phyloP scores from a whole-genome alignment of 1,284 basidiomycete species.

The Malassezia cuniculi region DNA sequence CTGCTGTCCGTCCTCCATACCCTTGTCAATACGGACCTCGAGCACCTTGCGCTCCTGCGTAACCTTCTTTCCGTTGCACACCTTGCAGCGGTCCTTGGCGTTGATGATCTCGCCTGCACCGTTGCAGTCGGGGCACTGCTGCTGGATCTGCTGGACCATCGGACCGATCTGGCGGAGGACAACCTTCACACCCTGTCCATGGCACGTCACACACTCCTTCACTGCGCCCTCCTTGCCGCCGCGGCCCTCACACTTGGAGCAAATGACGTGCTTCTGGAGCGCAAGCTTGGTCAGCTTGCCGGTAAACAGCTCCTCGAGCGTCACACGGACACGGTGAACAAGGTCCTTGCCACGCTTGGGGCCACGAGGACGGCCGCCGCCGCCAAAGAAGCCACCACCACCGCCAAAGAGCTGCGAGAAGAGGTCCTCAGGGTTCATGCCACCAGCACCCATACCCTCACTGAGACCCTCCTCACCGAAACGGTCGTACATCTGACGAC shows the following conservation, averaged over 20 bases:
- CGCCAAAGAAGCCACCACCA: constrained; percentile 54
- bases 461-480: constrained; percentile 83
- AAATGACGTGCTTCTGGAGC: constrained; percentile 87
- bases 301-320: constrained; percentile 94
- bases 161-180: constrained; percentile 92
- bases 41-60: constrained; percentile 89
- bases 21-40: constrained; percentile 98
- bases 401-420: constrained; percentile 90
- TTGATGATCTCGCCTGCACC: constrained; percentile 90
- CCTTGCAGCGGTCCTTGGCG: constrained; percentile 79
- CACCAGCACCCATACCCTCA: constrained; percentile 53
- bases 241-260: constrained; percentile 81
- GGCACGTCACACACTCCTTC: constrained; percentile 64
- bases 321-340: constrained; percentile 87
- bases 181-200: constrained; percentile 80
- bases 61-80: constrained; percentile 91
- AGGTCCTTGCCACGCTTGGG: constrained; percentile 97
- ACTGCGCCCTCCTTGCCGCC: constrained; percentile 96
- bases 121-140: constrained; percentile 79
- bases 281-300: constrained; percentile 97
- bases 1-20: constrained; percentile 95
- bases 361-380: constrained; percentile 56
- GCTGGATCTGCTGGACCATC: constrained; percentile 99
- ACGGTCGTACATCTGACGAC: constrained; percentile 61
- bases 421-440: constrained; percentile 94